Evolutionary conservation across 1,284 basidiomycete genomes (phyloP).

Genomic region (Sparassis latifolia): DNA sequence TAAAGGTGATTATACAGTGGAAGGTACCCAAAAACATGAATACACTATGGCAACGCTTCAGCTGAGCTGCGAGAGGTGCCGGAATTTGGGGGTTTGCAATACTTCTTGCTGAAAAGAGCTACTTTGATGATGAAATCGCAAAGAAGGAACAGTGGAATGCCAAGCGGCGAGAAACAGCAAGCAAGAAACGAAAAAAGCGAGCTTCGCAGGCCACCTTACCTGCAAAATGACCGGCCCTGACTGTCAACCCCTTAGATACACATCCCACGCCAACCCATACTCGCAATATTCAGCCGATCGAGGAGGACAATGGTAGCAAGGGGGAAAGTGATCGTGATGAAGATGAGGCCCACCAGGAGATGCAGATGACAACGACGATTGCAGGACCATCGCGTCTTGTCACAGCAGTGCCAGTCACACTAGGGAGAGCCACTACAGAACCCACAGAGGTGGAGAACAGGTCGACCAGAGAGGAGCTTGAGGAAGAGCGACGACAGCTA

Average conservation of each 20-base stretch:
- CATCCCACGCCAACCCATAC: neutral
- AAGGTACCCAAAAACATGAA: slow-evolving; percentile 6
- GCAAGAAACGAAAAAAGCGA: neutral
- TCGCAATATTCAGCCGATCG: too few species aligned
- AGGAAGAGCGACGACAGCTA: neutral
- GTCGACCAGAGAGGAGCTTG: neutral
- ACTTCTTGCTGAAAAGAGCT: slow-evolving; percentile 8
- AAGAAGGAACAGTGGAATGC: neutral
- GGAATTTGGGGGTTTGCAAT: slow-evolving; percentile 6
- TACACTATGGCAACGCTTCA: slow-evolving; percentile 13
- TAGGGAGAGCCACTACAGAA: neutral
- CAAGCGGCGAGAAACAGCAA: slow-evolving; percentile 1
- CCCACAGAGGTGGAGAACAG: neutral
- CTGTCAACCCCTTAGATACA: too few species aligned
- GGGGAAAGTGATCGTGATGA: neutral
- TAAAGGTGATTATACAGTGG: slow-evolving; percentile 28
- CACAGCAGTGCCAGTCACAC: neutral
- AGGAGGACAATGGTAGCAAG: neutral
- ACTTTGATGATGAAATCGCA: slow-evolving; percentile 7
- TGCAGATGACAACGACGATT: neutral
- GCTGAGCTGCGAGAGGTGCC: slow-evolving; percentile 8
- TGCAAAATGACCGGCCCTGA: neutral
- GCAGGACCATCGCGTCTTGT: neutral
- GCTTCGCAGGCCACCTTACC: neutral
- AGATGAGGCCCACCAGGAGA: neutral